Base-by-base conservation (phyloP, 345 rosid genomes). In the Carallia brachiata region DNA sequence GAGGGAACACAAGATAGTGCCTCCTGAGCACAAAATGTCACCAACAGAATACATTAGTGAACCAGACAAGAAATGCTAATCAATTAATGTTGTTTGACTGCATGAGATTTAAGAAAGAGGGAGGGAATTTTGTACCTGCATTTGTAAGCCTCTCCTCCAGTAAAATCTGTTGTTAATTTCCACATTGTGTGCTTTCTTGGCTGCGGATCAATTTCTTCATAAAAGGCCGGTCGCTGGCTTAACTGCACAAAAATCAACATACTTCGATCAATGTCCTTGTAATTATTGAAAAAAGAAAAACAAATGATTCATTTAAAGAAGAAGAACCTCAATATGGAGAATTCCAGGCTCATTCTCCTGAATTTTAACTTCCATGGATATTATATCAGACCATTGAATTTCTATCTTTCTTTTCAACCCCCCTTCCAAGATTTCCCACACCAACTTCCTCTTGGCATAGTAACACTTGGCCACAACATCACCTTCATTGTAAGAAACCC, bases 391-490 rank as follows among this genome's bases (percentile, higher is more conserved):
- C 87, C 85, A 81, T 30, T 61, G 71, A 50, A 81, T 72, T 63
- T 84, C 82, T 52, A 84, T 65, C 75, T 80, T 83, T 37, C 73
- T 78, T 69, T 87, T 89, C 34, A 77, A 72, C 3, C 66, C 69
- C 0, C 64, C 13, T 16, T 71, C 68, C 37, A 88, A 73, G 52
- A 80, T 32, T 52, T 92, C 91, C 98, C 98, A 90, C 1, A 90
- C 84, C 73, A 90, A 59, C 72, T 72, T 90, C 53, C 48, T 77
- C 62, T 81, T 90, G 1, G 90, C 83, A 71, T 75, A 90, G 61
- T 86, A 86, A 32, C 84, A 77, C 71, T 92, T 92, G 1, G 84
- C 90, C 58, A 80, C 81, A 68, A 90, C 62, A 36, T 87, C 88
- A 15, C 78, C 77, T 64, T 84, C 84, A 52, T 81, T 27, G 9